Evolutionary conservation across 805 yeast species (phyloP), one percentile per base, ranked within the genome.

Genomic region (Candida sphagnicola): DNA sequence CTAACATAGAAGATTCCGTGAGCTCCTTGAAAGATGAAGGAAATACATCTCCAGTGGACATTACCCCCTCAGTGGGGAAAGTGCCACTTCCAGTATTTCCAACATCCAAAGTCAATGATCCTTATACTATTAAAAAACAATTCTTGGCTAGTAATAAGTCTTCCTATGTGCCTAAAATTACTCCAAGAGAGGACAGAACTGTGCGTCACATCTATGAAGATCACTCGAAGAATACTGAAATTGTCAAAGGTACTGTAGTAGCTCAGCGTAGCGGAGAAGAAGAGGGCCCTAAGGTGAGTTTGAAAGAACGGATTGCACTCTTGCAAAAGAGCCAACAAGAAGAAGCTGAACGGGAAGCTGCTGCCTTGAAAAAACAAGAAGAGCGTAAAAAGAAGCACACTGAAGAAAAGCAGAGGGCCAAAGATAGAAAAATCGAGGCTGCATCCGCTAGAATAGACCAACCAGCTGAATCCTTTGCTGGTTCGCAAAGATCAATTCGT

Each of bases 221-320:
- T 21, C 47, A 39, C 5, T 45, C 50, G 8, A 50, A 46, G 5
- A 45, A 43, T 5, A 52, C 53, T 14, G 59, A 53, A 25, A 46
- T 58, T 16, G 66, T 46, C 40, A 57, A 45, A 39, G 53, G 50
- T 41, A 45, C 50, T 42, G 50, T 35, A 0, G 54, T 46, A 51
- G 5, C 47, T 49, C 8, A 50, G 55, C 6, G n/a, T n/a, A 59
- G 54, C 6, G 59, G 53, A 15, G 65, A 70, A 41, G 77, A 70
- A 19, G 82, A 73, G 23, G 77, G 73, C 24, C 96, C 96, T 6
- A 80, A 85, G 48, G 62, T 89, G 67, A 82, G 95, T 41, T 67
- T 91, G 50, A 84, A 84, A 55, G 97, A 93, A 50, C 75, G 98
- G 47, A 88, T 91, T 55, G 87, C 88, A 4, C 52, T 86, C 52